Evolutionary conservation across 345 rosid genomes (phyloP).

Genomic region (Physaria fendleri): DNA sequence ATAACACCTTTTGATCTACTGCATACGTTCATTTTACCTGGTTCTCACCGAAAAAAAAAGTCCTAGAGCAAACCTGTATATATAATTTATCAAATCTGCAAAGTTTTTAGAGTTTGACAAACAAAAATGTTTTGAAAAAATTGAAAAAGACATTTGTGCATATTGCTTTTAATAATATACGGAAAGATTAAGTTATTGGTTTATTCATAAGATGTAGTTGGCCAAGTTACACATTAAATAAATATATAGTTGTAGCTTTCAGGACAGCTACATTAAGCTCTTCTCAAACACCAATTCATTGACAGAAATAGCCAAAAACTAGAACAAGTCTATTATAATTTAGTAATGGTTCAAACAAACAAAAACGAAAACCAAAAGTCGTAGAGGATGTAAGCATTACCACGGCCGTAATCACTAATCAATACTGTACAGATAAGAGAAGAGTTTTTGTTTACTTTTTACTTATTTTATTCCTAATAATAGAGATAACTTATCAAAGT

Average conservation of each 20-base stretch:
- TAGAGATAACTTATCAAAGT: slow-evolving; percentile 19
- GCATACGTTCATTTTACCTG: background rate
- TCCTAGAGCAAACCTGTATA: background rate
- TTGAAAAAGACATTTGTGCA: background rate
- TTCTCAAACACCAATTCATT: background rate
- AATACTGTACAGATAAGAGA: slow-evolving; percentile 9
- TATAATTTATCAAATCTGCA: background rate
- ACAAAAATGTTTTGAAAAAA: background rate
- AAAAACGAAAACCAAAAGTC: background rate
- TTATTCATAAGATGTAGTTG: background rate
- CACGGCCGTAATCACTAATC: background rate
- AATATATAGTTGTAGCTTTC: slow-evolving; percentile 21
- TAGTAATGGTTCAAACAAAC: background rate
- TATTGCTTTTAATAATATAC: background rate
- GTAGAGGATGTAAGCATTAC: background rate
- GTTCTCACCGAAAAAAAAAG: background rate
- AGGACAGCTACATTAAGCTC: slow-evolving; percentile 13
- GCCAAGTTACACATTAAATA: slow-evolving; percentile 9
- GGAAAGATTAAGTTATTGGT: background rate
- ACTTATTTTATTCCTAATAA: slow-evolving; percentile 8
- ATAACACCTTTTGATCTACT: background rate
- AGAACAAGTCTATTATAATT: background rate
- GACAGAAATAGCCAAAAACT: slow-evolving; percentile 1
- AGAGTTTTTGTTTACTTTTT: background rate
- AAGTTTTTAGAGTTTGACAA: background rate